Evolutionary conservation across 805 yeast species (phyloP).

Genomic region (Clavispora carvajalis): DNA sequence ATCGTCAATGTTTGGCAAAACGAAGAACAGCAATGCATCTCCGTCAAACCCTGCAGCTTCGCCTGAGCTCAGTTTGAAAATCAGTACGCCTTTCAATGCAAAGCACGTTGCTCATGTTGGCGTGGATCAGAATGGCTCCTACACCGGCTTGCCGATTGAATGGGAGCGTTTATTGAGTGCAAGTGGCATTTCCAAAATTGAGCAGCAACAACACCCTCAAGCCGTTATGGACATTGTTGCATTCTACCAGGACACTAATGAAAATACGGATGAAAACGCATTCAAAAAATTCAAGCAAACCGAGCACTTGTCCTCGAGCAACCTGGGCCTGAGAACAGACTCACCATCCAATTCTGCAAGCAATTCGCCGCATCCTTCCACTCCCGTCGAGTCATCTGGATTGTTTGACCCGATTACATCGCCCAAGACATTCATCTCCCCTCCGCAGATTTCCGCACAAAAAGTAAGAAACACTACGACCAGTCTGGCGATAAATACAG

Average conservation of each 20-base stretch:
- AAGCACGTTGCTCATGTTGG: slow-evolving; percentile 93
- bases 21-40: slow-evolving; percentile 5
- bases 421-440: neutral
- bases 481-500: neutral
- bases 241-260: slow-evolving; percentile 62
- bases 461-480: neutral
- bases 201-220: slow-evolving; percentile 87
- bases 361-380: slow-evolving; percentile 26
- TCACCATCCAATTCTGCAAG: slow-evolving; percentile 21
- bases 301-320: slow-evolving; percentile 5
- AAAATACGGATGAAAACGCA: slow-evolving; percentile 39
- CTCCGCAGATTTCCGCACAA: neutral
- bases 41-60: slow-evolving; percentile 5
- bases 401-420: slow-evolving; percentile 8
- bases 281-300: slow-evolving; percentile 38
- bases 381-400: slow-evolving; percentile 16
- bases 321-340: neutral
- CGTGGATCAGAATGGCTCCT: slow-evolving; percentile 79
- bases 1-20: slow-evolving; percentile 44
- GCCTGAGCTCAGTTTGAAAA: slow-evolving; percentile 41
- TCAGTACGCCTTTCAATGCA: slow-evolving; percentile 88
- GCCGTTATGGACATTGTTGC: slow-evolving; percentile 90
- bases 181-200: slow-evolving; percentile 82
- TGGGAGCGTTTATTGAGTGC: slow-evolving; percentile 84
- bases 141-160: slow-evolving; percentile 87